A percentile compares a stretch with the other conserved stretches of the same genome.
phyloP scores from a whole-genome alignment of 2,329 filamentous ascomycete species.

The Sporothrix schenckii region DNA sequence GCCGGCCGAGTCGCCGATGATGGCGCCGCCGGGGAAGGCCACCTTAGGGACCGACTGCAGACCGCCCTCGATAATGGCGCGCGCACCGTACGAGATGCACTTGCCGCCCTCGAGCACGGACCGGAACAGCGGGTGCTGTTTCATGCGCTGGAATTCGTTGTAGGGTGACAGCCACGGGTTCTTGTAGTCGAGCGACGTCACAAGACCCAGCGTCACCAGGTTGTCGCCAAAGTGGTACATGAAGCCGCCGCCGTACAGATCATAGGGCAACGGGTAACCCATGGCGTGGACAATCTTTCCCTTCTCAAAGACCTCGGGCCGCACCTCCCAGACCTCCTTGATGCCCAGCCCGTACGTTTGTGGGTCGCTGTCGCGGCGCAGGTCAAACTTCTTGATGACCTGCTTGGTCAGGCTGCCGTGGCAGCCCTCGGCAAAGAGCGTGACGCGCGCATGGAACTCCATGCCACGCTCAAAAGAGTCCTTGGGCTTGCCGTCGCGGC shows the following conservation, averaged over 20 bases:
- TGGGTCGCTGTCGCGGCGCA: conserved; percentile 83
- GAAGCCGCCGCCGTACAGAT: conserved; percentile 97
- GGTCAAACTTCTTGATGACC: conserved; percentile 89
- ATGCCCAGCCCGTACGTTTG: conserved; percentile 94
- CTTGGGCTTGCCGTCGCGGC: conserved; percentile 79
- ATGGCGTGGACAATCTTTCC: conserved; percentile 86
- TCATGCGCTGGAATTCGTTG: conserved; percentile 96
- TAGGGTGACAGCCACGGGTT: conserved; percentile 98
- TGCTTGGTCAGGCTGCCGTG: conserved; percentile 95
- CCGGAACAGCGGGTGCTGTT: conserved; percentile 91
- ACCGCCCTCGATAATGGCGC: conserved; percentile 89
- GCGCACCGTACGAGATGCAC: conserved; percentile 93
- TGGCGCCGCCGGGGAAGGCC: conserved; percentile 89
- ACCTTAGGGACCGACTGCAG: conserved; percentile 98
- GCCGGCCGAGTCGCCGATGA: conserved; percentile 94
- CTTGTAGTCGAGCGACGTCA: conserved; percentile 90
- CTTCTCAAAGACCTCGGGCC: conserved; percentile 87
- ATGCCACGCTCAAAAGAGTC: conserved; percentile 93
- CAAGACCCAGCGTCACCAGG: conserved; percentile 86
- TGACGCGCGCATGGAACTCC: conserved; percentile 94
- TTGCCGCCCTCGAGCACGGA: conserved; percentile 90
- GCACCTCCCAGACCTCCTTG: conserved; percentile 97
- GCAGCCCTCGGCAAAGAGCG: conserved; percentile 90
- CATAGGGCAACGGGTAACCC: conserved; percentile 84
- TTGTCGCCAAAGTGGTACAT: conserved; percentile 99